These are phyloP conservation scores for Dictyophora rubrovolvata DNA, from an alignment of 768 basidiomycete genomes.

Conservation along the genomic window DNA sequence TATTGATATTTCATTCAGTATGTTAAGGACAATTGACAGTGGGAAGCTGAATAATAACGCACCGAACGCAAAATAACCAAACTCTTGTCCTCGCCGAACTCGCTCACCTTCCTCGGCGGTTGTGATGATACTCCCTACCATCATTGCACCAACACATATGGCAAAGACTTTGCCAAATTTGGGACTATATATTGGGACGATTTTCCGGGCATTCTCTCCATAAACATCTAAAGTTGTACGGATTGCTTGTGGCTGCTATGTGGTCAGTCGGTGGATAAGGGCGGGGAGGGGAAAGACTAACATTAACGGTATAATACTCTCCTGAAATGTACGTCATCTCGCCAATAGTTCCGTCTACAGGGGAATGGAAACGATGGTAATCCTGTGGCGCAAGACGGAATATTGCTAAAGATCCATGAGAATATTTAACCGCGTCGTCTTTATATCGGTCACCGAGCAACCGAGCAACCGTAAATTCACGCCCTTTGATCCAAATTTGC, in stretches of 20 bases:
- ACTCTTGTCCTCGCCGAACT: conserved; percentile 78
- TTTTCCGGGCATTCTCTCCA: conserved; percentile 87
- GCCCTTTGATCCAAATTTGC: conserved; percentile 91
- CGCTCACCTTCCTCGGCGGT: conserved; percentile 78
- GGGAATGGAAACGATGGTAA: conserved; percentile 89
- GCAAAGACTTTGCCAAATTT: conserved; percentile 89
- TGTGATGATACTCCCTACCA: conserved; percentile 84
- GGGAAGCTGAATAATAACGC: conserved; percentile 15
- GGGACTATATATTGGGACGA: conserved; percentile 84
- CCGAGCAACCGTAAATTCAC: conserved; percentile 75
- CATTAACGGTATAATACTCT: conserved; percentile 95
- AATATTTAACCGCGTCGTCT: conserved; percentile 56
- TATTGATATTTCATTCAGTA: conserved; percentile 18
- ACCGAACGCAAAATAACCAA: conserved; percentile 96
- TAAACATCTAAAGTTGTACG: conserved; percentile 85
- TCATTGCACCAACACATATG: conserved; percentile 90
- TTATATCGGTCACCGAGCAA: conserved; percentile 75
- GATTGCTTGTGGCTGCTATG: conserved; percentile 76
- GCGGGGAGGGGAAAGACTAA: conserved; percentile 23
- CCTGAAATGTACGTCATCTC: conserved; percentile 75
- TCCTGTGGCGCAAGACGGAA: conserved; percentile 92
- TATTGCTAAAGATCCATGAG: conserved; percentile 76
- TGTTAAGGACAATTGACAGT: background rate
- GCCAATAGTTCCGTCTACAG: conserved; percentile 78
- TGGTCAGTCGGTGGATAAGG: background rate